Evolutionary conservation across 352 stramenopile species (phyloP).

Genomic region (Pythium aquatile): DNA sequence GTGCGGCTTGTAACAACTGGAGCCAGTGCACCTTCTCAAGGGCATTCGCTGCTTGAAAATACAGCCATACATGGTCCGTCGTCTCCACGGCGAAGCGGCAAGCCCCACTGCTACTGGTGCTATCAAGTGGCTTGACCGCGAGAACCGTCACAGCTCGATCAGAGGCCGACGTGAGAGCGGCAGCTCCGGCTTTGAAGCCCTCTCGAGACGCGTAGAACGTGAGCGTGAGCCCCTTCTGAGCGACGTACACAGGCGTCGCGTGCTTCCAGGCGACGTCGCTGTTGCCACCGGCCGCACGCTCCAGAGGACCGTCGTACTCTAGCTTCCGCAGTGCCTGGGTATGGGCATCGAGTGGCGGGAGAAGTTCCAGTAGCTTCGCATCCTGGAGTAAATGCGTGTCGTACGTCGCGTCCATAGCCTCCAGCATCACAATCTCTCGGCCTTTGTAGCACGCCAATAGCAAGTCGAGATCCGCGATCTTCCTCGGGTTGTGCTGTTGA

Average conservation of each 20-base stretch:
- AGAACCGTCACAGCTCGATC: slow-evolving; percentile 33
- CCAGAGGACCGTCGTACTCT: slow-evolving; percentile 24
- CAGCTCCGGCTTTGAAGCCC: slow-evolving; percentile 45
- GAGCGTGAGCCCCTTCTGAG: slow-evolving; percentile 40
- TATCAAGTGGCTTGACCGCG: slow-evolving; percentile 29
- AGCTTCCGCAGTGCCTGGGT: slow-evolving; percentile 16
- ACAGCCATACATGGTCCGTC: slow-evolving; percentile 34
- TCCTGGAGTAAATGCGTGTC: slow-evolving; percentile 24
- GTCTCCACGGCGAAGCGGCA: slow-evolving; percentile 37
- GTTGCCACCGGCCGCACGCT: slow-evolving; percentile 20
- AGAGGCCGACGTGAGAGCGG: slow-evolving; percentile 17
- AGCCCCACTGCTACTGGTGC: background rate
- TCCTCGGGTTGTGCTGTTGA: slow-evolving; percentile 30
- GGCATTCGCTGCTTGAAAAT: slow-evolving; percentile 28
- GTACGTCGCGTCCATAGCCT: slow-evolving; percentile 33
- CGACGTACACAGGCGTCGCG: slow-evolving; percentile 44
- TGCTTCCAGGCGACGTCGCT: slow-evolving; percentile 36
- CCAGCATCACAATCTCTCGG: slow-evolving; percentile 28
- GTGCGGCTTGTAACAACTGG: slow-evolving; percentile 30
- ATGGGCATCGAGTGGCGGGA: slow-evolving; percentile 23
- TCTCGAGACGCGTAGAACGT: slow-evolving; percentile 60
- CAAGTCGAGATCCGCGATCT: slow-evolving; percentile 33
- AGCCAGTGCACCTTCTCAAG: slow-evolving; percentile 32
- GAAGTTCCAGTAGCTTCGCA: slow-evolving; percentile 16
- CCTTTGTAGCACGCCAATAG: slow-evolving; percentile 33